Evolutionary conservation across 805 yeast species (phyloP).

Genomic region (Wickerhamomyces tratensis): DNA sequence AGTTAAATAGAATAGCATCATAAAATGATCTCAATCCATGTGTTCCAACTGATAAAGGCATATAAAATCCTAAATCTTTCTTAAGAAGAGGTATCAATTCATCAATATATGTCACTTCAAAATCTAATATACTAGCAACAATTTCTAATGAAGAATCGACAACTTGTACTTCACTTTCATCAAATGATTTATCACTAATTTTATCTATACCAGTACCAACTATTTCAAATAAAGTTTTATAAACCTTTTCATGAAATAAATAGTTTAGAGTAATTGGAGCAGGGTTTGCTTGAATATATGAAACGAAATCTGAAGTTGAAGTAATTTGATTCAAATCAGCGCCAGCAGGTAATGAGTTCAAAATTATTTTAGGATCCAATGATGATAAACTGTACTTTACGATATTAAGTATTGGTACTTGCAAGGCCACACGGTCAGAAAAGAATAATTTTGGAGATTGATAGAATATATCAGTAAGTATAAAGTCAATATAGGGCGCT

Average conservation of each 20-base stretch:
- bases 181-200: slow-evolving; percentile 28
- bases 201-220: slow-evolving; percentile 52
- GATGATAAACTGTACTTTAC: slow-evolving; percentile 36
- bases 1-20: slow-evolving; percentile 61
- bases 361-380: slow-evolving; percentile 42
- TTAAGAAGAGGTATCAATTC: slow-evolving; percentile 42
- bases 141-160: slow-evolving; percentile 34
- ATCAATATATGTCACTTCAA: slow-evolving; percentile 53
- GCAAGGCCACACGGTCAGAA: slow-evolving; percentile 32
- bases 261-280: slow-evolving; percentile 55
- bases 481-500: slow-evolving; percentile 72
- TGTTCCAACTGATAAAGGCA: slow-evolving; percentile 33
- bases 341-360: slow-evolving; percentile 42
- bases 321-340: slow-evolving; percentile 41
- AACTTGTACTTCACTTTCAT: slow-evolving; percentile 24
- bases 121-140: slow-evolving; percentile 32
- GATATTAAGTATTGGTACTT: slow-evolving; percentile 41
- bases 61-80: slow-evolving; percentile 21
- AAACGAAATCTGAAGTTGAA: slow-evolving; percentile 31
- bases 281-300: slow-evolving; percentile 57
- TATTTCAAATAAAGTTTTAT: slow-evolving; percentile 45
- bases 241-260: slow-evolving; percentile 50
- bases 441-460: slow-evolving; percentile 33
- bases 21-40: slow-evolving; percentile 56
- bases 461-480: slow-evolving; percentile 57